These are phyloP conservation scores for Sarcomyxa edulis DNA, from an alignment of 768 basidiomycete species.

Conservation along the genomic window DNA sequence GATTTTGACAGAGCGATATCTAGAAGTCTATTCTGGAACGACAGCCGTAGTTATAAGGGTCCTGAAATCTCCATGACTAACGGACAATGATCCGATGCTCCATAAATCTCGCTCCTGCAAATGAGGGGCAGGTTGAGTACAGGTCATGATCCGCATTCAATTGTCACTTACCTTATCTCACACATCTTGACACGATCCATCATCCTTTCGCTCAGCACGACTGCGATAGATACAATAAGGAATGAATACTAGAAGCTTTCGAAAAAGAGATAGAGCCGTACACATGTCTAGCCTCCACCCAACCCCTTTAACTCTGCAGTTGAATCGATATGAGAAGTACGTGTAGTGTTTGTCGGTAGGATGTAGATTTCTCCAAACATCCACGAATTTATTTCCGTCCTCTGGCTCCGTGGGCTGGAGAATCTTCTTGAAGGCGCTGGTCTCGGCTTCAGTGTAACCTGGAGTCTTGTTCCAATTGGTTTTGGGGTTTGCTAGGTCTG, in stretches of 20 bases:
- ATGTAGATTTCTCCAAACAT: constrained; percentile 74
- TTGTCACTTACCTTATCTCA: too few relatives aligned
- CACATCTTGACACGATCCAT: constrained; percentile 66
- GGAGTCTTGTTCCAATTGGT: constrained; percentile 85
- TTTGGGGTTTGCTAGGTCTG: constrained; percentile 67
- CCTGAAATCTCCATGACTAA: constrained; percentile 71
- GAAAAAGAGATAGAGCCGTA: constrained; percentile 24
- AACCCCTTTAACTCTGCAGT: constrained; percentile 72
- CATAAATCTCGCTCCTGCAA: constrained; percentile 80
- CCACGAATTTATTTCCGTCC: constrained; percentile 52
- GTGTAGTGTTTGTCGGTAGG: constrained; percentile 72
- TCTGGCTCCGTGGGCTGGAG: constrained; percentile 41
- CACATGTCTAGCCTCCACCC: constrained; percentile 90
- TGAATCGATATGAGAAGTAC: constrained; percentile 81
- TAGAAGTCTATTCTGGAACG: too few relatives aligned
- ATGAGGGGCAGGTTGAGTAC: too few relatives aligned
- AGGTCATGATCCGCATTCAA: too few relatives aligned
- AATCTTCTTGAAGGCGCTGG: constrained; percentile 65
- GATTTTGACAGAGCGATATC: too few relatives aligned
- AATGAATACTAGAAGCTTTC: not conserved
- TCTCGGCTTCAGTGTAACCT: constrained; percentile 82
- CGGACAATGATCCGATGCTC: constrained; percentile 85
- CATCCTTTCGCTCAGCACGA: constrained; percentile 71
- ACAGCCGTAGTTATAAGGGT: too few relatives aligned
- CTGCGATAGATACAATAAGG: not conserved